A percentile compares a stretch with the other conserved stretches of the same genome.
phyloP scores from a whole-genome alignment of 73 alveolate species.

The Tetrahymena borealis region DNA sequence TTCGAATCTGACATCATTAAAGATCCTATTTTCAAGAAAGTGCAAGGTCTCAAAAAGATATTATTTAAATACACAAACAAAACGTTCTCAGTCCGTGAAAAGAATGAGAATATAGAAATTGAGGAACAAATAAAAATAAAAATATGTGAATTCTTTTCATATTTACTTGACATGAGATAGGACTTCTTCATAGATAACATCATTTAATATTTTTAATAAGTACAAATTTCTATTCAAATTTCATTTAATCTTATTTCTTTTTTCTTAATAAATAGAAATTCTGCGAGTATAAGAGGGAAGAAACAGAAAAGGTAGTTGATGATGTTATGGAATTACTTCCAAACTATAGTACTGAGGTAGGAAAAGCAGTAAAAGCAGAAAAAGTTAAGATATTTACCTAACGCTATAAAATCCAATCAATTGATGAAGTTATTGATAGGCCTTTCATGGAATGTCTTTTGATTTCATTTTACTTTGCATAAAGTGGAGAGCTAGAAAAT shows the following conservation, averaged over 20 bases:
- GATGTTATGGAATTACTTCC: slow-evolving; percentile 9
- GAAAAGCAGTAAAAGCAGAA: neutral
- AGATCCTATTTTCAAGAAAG: slow-evolving; percentile 8
- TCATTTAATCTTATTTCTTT: neutral
- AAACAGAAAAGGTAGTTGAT: neutral
- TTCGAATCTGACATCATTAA: slow-evolving; percentile 2
- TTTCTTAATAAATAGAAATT: neutral
- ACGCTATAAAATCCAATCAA: neutral
- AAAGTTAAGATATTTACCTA: neutral
- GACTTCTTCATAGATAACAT: slow-evolving; percentile 26
- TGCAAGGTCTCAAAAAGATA: neutral
- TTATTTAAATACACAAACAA: slow-evolving; percentile 7
- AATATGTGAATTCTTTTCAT: slow-evolving; percentile 21
- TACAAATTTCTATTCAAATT: neutral
- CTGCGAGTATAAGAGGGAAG: neutral
- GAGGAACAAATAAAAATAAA: slow-evolving; percentile 16
- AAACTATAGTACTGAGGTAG: neutral
- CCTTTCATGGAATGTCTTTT: slow-evolving; percentile 1
- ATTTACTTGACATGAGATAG: slow-evolving; percentile 25
- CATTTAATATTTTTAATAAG: neutral
- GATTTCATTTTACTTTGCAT: neutral
- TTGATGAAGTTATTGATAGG: neutral
- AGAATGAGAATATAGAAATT: neutral
- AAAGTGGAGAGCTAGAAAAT: neutral
- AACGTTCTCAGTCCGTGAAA: neutral